Evolutionary conservation across 1,284 basidiomycete species (phyloP).

Genomic region (Exobasidium rhododendri): DNA sequence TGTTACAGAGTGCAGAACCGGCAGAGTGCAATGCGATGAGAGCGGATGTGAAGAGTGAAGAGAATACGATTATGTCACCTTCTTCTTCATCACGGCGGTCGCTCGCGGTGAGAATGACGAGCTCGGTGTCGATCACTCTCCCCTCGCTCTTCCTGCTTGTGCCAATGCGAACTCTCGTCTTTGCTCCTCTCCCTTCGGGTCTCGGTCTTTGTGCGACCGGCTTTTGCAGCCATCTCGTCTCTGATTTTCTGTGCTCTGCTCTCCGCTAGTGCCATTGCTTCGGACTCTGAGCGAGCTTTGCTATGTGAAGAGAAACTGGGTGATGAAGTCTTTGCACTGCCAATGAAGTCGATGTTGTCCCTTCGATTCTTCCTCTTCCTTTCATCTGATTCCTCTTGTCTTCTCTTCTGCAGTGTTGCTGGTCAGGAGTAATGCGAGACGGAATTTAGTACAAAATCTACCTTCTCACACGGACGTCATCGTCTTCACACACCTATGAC

Average conservation of each 20-base stretch:
- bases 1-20: too few relatives aligned
- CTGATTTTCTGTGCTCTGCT: not conserved
- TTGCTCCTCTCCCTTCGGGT: not conserved
- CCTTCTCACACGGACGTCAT: not conserved
- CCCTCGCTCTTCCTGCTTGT: too few relatives aligned
- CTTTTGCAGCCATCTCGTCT: not conserved
- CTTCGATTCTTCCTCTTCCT: not conserved
- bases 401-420: slow-evolving; percentile 5
- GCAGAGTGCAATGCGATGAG: too few relatives aligned
- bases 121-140: not conserved
- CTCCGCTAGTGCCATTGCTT: not conserved
- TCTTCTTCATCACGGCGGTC: too few relatives aligned
- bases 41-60: too few relatives aligned
- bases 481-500: not conserved
- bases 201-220: not conserved
- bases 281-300: not conserved
- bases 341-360: not conserved
- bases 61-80: too few relatives aligned
- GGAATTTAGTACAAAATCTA: not conserved
- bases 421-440: not conserved
- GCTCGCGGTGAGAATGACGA: not conserved
- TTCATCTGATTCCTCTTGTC: slow-evolving; percentile 1
- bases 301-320: not conserved
- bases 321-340: not conserved
- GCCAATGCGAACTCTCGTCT: too few relatives aligned